Base-by-base conservation (phyloP, 129 eudicot genomes). In the Tagetes patula region DNA sequence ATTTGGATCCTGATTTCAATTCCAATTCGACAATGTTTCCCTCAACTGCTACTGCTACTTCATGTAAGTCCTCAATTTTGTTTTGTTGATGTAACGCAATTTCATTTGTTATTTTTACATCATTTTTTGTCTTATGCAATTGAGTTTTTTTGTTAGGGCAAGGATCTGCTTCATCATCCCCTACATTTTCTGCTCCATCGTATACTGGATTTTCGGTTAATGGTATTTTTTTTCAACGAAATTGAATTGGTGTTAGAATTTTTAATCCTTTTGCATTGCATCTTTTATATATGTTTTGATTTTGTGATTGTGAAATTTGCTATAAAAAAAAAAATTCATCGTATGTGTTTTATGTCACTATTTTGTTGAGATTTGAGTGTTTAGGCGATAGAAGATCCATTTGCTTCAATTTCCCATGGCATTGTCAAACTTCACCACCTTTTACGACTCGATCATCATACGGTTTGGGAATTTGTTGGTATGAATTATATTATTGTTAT, bases 1-100 rank as follows among this genome's bases (percentile, higher is more conserved):
- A 4, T 55, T 39, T 32, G 5, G 69, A 39, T 64, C 40, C 20
- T 31, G 31, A 12, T 65, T 14, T 61, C 58, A 3, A n/a, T 45
- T 45, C 46, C 11, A 5, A 62, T 74, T 75, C 43, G 33, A 63
- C 2, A 36, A 75, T 75, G 72, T 65, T 75, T 65, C 3, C 79
- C 33, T 65, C 72, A 64, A 8, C 32, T 31, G 54, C 65, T 20
- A 20, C 27, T 20, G 27, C 27, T 20, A 20, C 27, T 20, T 20
- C 27, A 64, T 42, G 79, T 52, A 75, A 74, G 78, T 64, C 49
- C 36, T 27, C 49, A 20, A 14, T 52, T 70, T 33, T 42, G 27
- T 20, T 20, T 20, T 20, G 27, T 33, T 60, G 20, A 33, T 20
- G 32, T 10, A 41, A 14, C 32, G 33, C 56, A 45, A 10, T 59